phyloP scores from a whole-genome alignment of 495 filamentous ascomycete species.

The Hyaloscypha hepaticicola region DNA sequence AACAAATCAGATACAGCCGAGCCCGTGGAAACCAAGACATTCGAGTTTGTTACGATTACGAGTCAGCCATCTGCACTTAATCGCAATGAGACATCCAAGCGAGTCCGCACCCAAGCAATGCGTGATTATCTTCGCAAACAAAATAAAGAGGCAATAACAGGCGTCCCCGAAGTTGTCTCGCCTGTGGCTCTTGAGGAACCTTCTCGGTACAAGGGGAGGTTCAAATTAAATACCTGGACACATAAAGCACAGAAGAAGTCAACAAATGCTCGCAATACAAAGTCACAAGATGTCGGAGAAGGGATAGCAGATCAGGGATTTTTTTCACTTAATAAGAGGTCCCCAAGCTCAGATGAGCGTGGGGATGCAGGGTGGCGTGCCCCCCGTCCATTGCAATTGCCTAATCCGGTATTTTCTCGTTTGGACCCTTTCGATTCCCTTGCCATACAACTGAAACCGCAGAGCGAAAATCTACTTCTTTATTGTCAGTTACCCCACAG shows the following conservation, averaged over 20 bases:
- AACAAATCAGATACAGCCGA: background rate
- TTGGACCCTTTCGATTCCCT: constrained; percentile 16
- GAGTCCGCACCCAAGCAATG: constrained; percentile 22
- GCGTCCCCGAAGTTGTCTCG: background rate
- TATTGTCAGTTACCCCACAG: constrained; percentile 4
- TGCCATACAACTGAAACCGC: constrained; percentile 4
- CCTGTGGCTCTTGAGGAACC: background rate
- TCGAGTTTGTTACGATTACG: constrained; percentile 21
- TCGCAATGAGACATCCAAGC: constrained; percentile 2
- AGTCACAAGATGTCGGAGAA: background rate
- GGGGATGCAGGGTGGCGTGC: background rate
- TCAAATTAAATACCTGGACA: constrained; percentile 13
- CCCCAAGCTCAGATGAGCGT: background rate
- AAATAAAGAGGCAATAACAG: background rate
- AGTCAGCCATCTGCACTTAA: background rate
- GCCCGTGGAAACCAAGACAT: background rate
- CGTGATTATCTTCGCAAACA: constrained; percentile 18
- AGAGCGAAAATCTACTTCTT: constrained; percentile 1
- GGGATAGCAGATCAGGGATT: background rate
- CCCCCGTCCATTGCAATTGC: background rate
- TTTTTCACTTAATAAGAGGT: too few relatives aligned
- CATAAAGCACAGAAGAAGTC: constrained; percentile 12
- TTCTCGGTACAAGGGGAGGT: constrained; percentile 9
- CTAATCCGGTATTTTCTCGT: background rate
- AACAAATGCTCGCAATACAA: background rate